Conservation (phyloP, 2,329 filamentous ascomycete genomes). For the Neofusicoccum cordaticola region DNA sequence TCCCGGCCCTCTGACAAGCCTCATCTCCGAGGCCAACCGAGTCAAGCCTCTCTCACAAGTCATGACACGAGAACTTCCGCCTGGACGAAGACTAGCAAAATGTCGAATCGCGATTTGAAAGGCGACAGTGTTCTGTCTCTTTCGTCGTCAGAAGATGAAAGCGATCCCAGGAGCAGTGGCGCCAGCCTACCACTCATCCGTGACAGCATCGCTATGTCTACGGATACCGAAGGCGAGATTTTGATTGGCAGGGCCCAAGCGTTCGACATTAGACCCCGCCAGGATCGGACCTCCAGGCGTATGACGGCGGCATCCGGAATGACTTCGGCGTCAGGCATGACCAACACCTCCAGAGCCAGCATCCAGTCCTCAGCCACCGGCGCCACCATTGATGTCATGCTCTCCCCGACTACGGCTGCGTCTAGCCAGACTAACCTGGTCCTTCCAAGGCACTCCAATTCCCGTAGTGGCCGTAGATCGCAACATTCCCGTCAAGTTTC, state of each 20-base stretch:
- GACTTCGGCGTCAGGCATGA: conserved; percentile 9
- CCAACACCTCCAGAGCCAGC: conserved; percentile 29
- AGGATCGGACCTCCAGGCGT: background rate
- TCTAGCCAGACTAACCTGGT: conserved; percentile 23
- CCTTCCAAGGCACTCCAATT: conserved; percentile 20
- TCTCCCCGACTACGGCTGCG: conserved; percentile 26
- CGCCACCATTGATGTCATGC: conserved; percentile 41
- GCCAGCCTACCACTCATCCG: conserved; percentile 25
- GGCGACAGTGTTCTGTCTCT: conserved; percentile 39
- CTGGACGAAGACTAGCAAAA: conserved; percentile 1
- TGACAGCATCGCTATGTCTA: conserved; percentile 28
- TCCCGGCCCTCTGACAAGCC: background rate
- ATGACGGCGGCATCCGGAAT: background rate
- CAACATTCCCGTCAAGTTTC: conserved; percentile 38
- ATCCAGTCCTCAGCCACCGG: conserved; percentile 33
- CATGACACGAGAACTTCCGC: conserved; percentile 19
- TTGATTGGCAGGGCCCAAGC: conserved; percentile 38
- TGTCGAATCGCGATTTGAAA: conserved; percentile 31
- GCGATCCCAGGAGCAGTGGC: conserved; percentile 16
- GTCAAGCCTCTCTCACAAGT: background rate
- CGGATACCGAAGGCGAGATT: conserved; percentile 31
- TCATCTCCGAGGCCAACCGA: conserved; percentile 2
- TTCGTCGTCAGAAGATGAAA: conserved; percentile 37
- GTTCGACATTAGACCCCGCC: conserved; percentile 30
- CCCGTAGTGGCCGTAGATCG: conserved; percentile 23